A percentile compares a stretch with the other conserved stretches of the same genome.
phyloP scores from a whole-genome alignment of 2,329 filamentous ascomycete species.

The Alternaria burnsii region DNA sequence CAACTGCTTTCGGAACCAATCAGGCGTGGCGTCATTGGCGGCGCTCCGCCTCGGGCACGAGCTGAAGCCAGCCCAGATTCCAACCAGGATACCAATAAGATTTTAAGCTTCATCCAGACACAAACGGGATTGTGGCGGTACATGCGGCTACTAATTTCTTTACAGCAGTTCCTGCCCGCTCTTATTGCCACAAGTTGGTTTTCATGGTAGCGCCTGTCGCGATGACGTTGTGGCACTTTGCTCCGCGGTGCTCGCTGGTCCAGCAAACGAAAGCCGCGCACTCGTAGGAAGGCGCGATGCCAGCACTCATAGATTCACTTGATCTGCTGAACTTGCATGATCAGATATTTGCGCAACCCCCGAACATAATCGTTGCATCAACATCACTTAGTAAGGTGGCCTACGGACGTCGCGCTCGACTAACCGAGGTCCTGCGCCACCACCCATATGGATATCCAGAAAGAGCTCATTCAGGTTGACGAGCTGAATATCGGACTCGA shows the following conservation, averaged over 20 bases:
- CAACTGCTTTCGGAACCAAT: no score
- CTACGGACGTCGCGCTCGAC: background rate
- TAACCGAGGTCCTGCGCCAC: conserved; percentile 14
- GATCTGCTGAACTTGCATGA: no score
- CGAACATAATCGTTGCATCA: background rate
- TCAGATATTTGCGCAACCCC: background rate
- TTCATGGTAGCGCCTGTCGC: background rate
- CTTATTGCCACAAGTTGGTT: background rate
- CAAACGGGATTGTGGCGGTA: no score
- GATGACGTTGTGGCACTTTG: background rate
- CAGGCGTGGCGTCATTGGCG: no score
- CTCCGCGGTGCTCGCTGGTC: background rate
- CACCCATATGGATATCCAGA: conserved; percentile 16
- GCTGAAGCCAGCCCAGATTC: no score
- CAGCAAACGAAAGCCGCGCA: background rate
- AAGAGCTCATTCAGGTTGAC: conserved; percentile 35
- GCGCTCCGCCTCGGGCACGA: no score
- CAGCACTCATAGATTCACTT: background rate
- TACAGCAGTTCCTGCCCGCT: no score
- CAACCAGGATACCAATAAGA: no score
- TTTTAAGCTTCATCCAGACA: no score
- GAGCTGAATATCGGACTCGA: conserved; percentile 23
- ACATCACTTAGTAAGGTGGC: background rate
- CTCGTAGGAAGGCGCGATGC: background rate
- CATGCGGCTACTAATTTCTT: no score